Base-by-base conservation (phyloP, 2,329 filamentous ascomycete species). In the Ceratocystis ficicola region DNA sequence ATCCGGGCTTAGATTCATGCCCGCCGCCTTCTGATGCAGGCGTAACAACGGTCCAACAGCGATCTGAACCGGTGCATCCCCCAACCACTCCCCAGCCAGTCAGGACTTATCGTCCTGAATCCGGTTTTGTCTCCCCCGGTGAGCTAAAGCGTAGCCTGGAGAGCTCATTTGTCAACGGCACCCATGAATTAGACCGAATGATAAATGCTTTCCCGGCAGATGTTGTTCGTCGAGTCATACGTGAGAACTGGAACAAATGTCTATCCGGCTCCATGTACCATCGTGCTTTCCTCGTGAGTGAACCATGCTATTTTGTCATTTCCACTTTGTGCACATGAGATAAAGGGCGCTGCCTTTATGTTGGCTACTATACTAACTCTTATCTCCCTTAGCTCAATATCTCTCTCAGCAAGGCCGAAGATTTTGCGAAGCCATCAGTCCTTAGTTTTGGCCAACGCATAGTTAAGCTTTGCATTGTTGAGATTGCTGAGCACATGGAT, bases 361-460 rank as follows among this genome's bases (percentile, higher is more conserved):
- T 12, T 41, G 36, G 36, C 36, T 41, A 15, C 10, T 17, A 12
- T 55, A 8, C 44, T 44, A 48, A n/a, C 50, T 3, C 46, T 65
- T 60, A 52, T 36, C 2, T 25, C 6, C 17, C 15, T 6, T 17
- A 59, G 55, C n/a, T 59, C 55, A 59, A 59, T n/a, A 59, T 59
- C 17, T 22, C 55, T 36, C 55, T 59, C 15, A 59, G 55, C n/a
- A n/a, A 78, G 8, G 71, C 71, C 22, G 70, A 74, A 0, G 68
- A 70, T 0, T 75, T 77, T 0, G 72, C 80, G 3, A 73, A 70
- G 8, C 72, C 72, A 6, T 73, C 77, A 1, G 71, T 83, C 10
- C 70, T 74, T 7, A 77, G 80, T 41, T 81, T 81, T 67, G 81
- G 81, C 2, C 66, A 66, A 17, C 77, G 74, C 46, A 72, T 83